Percentiles rank a stretch among this genome's conserved stretches.
phyloP scores from a whole-genome alignment of 129 eudicot genomes.

The Arctium minus region DNA sequence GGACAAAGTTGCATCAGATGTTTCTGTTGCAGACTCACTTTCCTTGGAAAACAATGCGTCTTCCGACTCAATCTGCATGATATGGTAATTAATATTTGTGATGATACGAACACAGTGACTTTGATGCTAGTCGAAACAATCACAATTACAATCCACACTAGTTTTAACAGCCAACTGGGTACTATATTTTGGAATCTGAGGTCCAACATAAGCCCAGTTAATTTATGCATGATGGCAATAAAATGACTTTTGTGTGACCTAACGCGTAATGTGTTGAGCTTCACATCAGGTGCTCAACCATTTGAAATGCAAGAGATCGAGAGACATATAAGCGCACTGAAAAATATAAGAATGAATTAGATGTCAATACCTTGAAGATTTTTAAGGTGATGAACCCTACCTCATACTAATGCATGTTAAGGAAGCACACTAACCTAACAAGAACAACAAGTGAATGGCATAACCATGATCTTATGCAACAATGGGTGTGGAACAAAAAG shows the following conservation, averaged over 20 bases:
- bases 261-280: background rate
- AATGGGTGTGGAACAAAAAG: background rate
- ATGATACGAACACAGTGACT: background rate
- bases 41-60: conserved; percentile 48
- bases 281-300: background rate
- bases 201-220: background rate
- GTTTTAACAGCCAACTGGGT: background rate
- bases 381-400: background rate
- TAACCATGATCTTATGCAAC: background rate
- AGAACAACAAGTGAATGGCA: background rate
- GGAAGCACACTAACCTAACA: background rate
- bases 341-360: background rate
- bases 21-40: conserved; percentile 59
- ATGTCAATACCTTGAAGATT: background rate
- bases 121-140: background rate
- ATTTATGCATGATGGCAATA: background rate
- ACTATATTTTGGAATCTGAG: background rate
- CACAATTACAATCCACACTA: background rate
- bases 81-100: background rate
- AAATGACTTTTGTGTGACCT: background rate
- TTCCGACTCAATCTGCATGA: conserved; percentile 11
- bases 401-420: background rate
- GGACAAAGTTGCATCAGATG: conserved; percentile 61
- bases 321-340: background rate
- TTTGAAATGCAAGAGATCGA: background rate